A percentile compares a stretch with the other conserved stretches of the same genome.
Evolutionary conservation across 371 early-diverging fungal genomes (phyloP).

Genomic region (Apophysomyces sp.): DNA sequence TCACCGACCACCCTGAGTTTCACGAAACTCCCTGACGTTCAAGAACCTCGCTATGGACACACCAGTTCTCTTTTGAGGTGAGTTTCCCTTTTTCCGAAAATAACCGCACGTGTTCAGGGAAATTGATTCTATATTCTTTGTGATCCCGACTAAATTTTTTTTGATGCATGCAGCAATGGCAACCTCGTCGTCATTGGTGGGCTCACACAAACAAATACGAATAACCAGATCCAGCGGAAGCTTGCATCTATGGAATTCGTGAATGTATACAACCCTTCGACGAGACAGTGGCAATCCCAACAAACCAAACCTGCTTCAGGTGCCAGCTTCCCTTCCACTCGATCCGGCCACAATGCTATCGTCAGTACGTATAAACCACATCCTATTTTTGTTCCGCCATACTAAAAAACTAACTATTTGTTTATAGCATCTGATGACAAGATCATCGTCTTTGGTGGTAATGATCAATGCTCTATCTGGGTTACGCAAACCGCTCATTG

Average conservation of each 20-base stretch:
- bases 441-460: conserved; percentile 49
- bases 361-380: conserved; percentile 33
- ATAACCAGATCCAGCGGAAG: not conserved
- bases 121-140: not conserved
- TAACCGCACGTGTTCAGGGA: conserved; percentile 1
- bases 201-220: conserved; percentile 5
- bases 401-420: not conserved
- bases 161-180: conserved; percentile 26
- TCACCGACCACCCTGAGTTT: conserved; percentile 16
- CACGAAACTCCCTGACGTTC: conserved; percentile 11
- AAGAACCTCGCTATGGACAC: conserved; percentile 29
- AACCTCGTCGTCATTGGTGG: conserved; percentile 44
- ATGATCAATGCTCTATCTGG: conserved; percentile 1
- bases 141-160: conserved; percentile 4
- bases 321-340: conserved; percentile 14
- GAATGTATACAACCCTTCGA: conserved; percentile 27
- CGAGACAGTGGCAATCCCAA: conserved; percentile 21
- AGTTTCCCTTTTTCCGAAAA: not conserved
- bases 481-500: not conserved
- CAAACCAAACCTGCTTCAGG: not conserved
- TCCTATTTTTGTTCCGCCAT: not conserved
- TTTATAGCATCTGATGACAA: conserved; percentile 30
- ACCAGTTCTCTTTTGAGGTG: conserved; percentile 39
- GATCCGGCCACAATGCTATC: conserved; percentile 34
- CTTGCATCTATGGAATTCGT: conserved; percentile 19